phyloP scores from a whole-genome alignment of 345 rosid genomes.

The Melaleuca alternifolia region DNA sequence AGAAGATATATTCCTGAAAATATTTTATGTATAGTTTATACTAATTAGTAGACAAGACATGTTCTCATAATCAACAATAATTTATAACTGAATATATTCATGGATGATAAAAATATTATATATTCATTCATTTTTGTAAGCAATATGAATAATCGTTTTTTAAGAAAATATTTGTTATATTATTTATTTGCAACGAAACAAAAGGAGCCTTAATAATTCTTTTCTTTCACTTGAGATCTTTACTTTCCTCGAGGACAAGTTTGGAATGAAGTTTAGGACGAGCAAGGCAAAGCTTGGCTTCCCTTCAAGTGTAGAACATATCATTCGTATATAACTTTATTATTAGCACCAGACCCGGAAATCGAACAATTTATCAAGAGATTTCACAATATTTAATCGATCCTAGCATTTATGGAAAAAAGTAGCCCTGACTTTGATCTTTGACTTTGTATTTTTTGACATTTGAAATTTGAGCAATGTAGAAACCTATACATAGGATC shows the following conservation, averaged over 20 bases:
- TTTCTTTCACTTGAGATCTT: background rate
- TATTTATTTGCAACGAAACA: no score
- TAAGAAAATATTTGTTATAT: no score
- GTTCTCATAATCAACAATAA: no score
- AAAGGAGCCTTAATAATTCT: no score
- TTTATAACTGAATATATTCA: no score
- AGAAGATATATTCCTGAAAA: no score
- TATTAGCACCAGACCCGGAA: no score
- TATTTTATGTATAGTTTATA: no score
- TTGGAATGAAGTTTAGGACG: background rate
- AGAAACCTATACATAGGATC: background rate
- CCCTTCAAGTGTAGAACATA: background rate
- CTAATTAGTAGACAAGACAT: no score
- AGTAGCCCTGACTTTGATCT: background rate
- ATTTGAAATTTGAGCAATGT: background rate
- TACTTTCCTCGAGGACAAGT: background rate
- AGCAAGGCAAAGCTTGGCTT: background rate
- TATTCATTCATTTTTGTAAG: no score
- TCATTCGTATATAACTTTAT: background rate
- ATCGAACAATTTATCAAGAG: background rate
- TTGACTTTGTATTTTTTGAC: background rate
- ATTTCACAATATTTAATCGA: background rate
- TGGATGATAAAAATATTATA: no score
- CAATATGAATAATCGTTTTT: no score
- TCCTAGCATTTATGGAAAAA: background rate